Evolutionary conservation across 306 rosid genomes (phyloP).

Genomic region (Sophora flavescens): DNA sequence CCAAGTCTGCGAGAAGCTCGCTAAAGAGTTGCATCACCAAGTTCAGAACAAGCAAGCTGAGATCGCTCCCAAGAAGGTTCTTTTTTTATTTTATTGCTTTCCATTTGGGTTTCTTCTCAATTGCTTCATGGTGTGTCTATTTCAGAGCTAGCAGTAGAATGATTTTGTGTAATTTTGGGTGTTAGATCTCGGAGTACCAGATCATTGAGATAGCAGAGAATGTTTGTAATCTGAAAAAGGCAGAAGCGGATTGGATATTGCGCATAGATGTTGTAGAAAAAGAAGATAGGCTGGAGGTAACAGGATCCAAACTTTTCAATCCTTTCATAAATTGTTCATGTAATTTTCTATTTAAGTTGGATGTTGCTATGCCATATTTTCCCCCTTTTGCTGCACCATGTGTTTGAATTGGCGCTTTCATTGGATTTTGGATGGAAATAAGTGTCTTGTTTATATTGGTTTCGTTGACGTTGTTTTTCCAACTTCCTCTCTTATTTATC

Average conservation of each 20-base stretch:
- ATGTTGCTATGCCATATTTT: not conserved
- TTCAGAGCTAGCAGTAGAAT: constrained; percentile 36
- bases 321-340: not conserved
- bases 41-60: constrained; percentile 77
- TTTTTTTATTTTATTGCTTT: constrained; percentile 37
- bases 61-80: constrained; percentile 89
- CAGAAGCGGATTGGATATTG: constrained; percentile 95
- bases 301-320: constrained; percentile 19
- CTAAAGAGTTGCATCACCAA: constrained; percentile 71
- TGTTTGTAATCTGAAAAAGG: constrained; percentile 90
- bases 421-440: constrained; percentile 14
- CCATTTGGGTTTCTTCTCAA: constrained; percentile 34
- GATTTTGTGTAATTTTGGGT: constrained; percentile 37
- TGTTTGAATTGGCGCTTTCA: not conserved
- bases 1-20: constrained; percentile 91
- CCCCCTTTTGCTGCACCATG: not conserved
- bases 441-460: constrained; percentile 1
- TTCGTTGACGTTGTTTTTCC: not conserved
- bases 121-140: not conserved
- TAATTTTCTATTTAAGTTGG: not conserved
- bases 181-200: constrained; percentile 88
- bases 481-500: constrained; percentile 41
- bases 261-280: constrained; percentile 85
- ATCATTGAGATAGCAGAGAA: constrained; percentile 94
- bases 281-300: constrained; percentile 79